Evolutionary conservation across 768 basidiomycete species (phyloP).

Genomic region (Agrocybe praecox): DNA sequence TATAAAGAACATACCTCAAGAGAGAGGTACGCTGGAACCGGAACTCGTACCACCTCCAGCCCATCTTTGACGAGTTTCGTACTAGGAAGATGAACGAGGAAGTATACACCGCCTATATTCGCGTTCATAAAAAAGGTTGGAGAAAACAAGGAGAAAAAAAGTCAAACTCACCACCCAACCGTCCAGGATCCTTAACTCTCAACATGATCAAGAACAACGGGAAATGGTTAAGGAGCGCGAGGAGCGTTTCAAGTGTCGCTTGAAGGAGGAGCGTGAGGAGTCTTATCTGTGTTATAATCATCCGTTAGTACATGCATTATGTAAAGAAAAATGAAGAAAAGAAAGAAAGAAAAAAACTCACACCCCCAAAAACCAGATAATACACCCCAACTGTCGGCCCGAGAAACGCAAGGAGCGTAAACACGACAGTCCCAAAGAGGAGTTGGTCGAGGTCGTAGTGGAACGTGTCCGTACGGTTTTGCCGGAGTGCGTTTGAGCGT

Average conservation of each 20-base stretch:
- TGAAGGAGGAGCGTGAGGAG: constrained; percentile 56
- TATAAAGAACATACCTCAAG: constrained; percentile 29
- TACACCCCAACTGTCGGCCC: constrained; percentile 88
- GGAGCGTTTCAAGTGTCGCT: constrained; percentile 60
- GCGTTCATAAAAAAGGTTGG: background rate
- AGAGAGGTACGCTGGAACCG: constrained; percentile 20
- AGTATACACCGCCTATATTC: constrained; percentile 23
- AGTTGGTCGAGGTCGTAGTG: constrained; percentile 93
- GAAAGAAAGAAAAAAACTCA: constrained; percentile 23
- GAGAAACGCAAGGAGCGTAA: constrained; percentile 79
- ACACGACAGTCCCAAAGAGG: constrained; percentile 89
- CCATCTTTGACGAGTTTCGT: background rate
- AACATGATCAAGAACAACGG: constrained; percentile 89
- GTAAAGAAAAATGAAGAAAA: background rate
- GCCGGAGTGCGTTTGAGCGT: constrained; percentile 80
- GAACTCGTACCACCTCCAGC: constrained; percentile 6
- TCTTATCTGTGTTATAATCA: constrained; percentile 41
- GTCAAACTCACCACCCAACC: constrained; percentile 70
- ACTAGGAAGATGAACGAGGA: constrained; percentile 5
- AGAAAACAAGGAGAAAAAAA: constrained; percentile 17
- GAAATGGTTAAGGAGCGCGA: constrained; percentile 89
- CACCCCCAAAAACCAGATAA: constrained; percentile 78
- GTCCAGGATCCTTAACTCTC: constrained; percentile 77
- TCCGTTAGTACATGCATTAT: background rate
- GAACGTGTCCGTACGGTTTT: constrained; percentile 84